Evolutionary conservation across 768 basidiomycete species (phyloP).

Genomic region (Macrocybe gigantea): DNA sequence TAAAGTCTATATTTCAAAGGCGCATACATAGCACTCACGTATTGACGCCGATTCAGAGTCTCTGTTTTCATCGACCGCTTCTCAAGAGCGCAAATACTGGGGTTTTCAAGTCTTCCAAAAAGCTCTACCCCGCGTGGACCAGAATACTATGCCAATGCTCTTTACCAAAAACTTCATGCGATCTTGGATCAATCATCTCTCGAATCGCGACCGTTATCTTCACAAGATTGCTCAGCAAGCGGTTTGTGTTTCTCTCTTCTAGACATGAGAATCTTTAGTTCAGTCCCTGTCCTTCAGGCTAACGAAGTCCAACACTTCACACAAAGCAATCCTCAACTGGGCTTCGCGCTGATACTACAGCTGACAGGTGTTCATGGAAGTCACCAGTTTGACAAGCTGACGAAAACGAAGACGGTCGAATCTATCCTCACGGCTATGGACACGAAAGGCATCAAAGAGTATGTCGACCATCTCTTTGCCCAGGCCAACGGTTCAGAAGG

Average conservation of each 20-base stretch:
- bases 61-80: slow-evolving; percentile 78
- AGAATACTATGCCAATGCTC: slow-evolving; percentile 71
- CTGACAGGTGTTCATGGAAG: slow-evolving; percentile 80
- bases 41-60: slow-evolving; percentile 50
- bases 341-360: slow-evolving; percentile 80
- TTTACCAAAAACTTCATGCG: slow-evolving; percentile 96
- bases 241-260: slow-evolving; percentile 33
- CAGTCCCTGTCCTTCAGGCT: slow-evolving; percentile 37
- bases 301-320: slow-evolving; percentile 72
- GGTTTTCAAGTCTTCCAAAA: slow-evolving; percentile 91
- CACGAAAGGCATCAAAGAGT: slow-evolving; percentile 65
- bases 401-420: slow-evolving; percentile 90
- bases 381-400: slow-evolving; percentile 86
- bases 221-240: slow-evolving; percentile 86
- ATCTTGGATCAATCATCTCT: slow-evolving; percentile 94
- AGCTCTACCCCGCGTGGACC: slow-evolving; percentile 61
- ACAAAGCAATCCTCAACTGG: slow-evolving; percentile 68
- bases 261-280: too few species aligned
- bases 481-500: slow-evolving; percentile 49
- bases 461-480: slow-evolving; percentile 65
- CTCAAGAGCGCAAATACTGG: slow-evolving; percentile 88
- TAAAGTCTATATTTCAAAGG: slow-evolving; percentile 25
- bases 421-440: slow-evolving; percentile 73
- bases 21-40: too few species aligned
- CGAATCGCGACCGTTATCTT: slow-evolving; percentile 80